A percentile compares a stretch with the other conserved stretches of the same genome.
Conservation (phyloP, 139 green algal genomes). For the Chlamydomonas sp. region DNA sequence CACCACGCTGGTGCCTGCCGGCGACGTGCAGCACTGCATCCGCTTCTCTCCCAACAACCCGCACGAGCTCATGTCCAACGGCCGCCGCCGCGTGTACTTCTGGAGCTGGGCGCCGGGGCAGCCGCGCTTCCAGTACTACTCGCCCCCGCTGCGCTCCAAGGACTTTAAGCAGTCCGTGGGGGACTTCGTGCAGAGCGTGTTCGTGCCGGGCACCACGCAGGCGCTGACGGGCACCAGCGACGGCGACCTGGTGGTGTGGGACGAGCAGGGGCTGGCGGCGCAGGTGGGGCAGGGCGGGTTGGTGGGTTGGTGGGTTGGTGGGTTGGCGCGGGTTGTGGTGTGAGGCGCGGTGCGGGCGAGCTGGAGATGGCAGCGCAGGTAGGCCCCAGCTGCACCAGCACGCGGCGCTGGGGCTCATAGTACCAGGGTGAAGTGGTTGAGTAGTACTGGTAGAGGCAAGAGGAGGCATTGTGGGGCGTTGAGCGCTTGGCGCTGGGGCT, state of each 20-base stretch:
- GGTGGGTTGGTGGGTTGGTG: not conserved
- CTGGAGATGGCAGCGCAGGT: not conserved
- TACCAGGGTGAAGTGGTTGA: no score
- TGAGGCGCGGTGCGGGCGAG: not conserved
- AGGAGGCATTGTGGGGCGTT: no score
- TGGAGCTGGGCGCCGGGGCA: conserved; percentile 52
- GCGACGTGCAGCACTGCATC: conserved; percentile 67
- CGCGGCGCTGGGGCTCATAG: no score
- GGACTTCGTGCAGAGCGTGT: conserved; percentile 69
- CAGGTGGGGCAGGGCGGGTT: conserved; percentile 37
- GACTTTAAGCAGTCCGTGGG: conserved; percentile 81
- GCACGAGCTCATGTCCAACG: conserved; percentile 78
- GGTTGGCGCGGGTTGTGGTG: not conserved
- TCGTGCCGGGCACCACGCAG: conserved; percentile 66
- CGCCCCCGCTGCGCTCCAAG: conserved; percentile 59
- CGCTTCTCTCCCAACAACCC: conserved; percentile 68
- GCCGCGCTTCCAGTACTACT: conserved; percentile 70
- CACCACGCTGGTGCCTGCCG: conserved; percentile 54
- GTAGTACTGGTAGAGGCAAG: no score
- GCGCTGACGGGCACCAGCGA: conserved; percentile 68
- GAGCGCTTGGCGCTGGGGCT: no score
- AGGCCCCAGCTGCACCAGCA: no score
- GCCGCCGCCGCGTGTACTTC: conserved; percentile 71
- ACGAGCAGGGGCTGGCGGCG: conserved; percentile 67
- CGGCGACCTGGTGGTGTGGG: conserved; percentile 85